phyloP scores from a whole-genome alignment of 495 filamentous ascomycete genomes.

The Penicillium desertorum region DNA sequence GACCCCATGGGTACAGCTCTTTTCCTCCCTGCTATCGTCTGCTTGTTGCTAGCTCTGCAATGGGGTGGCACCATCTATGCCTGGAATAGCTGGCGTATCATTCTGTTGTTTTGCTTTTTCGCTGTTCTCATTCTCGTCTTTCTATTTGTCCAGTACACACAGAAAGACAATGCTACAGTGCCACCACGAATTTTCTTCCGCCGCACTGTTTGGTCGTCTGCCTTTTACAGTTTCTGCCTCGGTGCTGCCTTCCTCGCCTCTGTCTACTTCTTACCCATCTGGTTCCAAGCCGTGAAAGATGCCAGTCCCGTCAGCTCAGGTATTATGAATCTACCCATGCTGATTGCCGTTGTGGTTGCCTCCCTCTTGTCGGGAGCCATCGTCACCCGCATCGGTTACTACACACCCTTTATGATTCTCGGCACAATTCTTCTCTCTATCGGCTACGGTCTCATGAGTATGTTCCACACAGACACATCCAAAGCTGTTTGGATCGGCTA shows the following conservation, averaged over 20 bases:
- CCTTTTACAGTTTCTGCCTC: conserved; percentile 56
- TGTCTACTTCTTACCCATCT: conserved; percentile 47
- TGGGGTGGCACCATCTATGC: conserved; percentile 42
- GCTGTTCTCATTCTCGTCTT: conserved; percentile 38
- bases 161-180: conserved; percentile 31
- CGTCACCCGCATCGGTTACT: conserved; percentile 64
- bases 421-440: conserved; percentile 53
- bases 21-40: conserved; percentile 39
- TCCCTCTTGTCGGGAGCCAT: conserved; percentile 46
- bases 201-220: conserved; percentile 48
- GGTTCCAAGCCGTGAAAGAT: conserved; percentile 59
- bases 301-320: conserved; percentile 64
- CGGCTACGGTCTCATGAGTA: conserved; percentile 65
- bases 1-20: conserved; percentile 38
- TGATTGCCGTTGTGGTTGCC: conserved; percentile 33
- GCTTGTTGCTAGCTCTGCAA: conserved; percentile 44
- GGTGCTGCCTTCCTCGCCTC: conserved; percentile 42
- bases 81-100: conserved; percentile 37
- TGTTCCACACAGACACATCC: conserved; percentile 46
- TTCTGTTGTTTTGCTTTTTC: conserved; percentile 37
- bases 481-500: conserved; percentile 57
- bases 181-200: conserved; percentile 38
- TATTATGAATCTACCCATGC: conserved; percentile 39
- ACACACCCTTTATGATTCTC: conserved; percentile 64
- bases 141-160: conserved; percentile 22